Evolutionary conservation across 495 filamentous ascomycete species (phyloP), one percentile per base, ranked within the genome.

Genomic region (Aspergillus affinis): DNA sequence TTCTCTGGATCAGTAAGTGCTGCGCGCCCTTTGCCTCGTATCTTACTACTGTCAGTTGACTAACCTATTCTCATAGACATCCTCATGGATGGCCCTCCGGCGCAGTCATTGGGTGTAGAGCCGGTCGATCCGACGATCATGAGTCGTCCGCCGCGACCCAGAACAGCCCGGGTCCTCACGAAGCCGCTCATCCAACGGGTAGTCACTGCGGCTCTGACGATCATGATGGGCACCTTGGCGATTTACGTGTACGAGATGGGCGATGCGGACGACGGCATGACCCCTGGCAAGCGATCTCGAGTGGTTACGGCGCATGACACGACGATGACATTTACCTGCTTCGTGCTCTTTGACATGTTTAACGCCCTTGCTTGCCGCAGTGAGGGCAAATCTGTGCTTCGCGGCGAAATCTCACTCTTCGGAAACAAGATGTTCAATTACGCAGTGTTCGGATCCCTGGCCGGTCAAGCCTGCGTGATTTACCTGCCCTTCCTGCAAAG

Each of bases 291-390:
- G 51, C 72, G 70, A 15, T 76, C 78, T 19, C 72, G 91, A 51
- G 76, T 86, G 50, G 88, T 97, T 54, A 96, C 86, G 12, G 90
- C 89, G 29, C 91, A 95, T 66, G 94, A 98, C 77, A 98, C 94
- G 17, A 98, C 94, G 58, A 97, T 97, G 91, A 98, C 94, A 1
- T 98, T 98, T 72, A 98, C 94, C 20, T 95, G 91, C 75, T 98
- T 98, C 68, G 94, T 98, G 21, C 81, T 98, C 26, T 98, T 97
- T 72, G 94, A 98, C 78, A 98, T 98, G 94, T 95, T 96, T 79
- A 97, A 97, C 72, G 94, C 94, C 0, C 80, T 98, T 15, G 88
- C 91, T 9, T 98, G 94, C 74, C 90, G 94, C 53, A 94, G 90
- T 51, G 93, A 97, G 72, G 83, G 81, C 63, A 98, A 98, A 68